A percentile compares a stretch with the other conserved stretches of the same genome.
Conservation (phyloP, 805 yeast genomes). For the Ogataea degrootiae region DNA sequence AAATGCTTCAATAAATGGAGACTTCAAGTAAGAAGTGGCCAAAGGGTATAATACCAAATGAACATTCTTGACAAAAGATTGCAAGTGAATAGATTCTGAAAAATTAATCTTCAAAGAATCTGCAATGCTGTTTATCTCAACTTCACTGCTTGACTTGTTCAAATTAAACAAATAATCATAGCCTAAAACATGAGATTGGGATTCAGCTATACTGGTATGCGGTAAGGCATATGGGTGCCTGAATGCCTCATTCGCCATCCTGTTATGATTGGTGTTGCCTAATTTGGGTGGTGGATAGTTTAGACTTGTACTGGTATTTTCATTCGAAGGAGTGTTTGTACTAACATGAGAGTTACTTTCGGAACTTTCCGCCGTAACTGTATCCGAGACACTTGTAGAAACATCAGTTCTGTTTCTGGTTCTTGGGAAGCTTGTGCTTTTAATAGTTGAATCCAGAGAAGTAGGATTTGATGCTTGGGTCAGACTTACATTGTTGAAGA, state of each 20-base stretch:
- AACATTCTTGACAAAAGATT: conserved; percentile 26
- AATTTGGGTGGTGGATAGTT: no score
- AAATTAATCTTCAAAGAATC: conserved; percentile 17
- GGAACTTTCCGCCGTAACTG: no score
- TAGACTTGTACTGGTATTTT: no score
- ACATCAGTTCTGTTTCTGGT: no score
- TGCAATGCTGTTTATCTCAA: conserved; percentile 14
- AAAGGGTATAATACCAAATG: conserved; percentile 26
- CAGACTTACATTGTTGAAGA: no score
- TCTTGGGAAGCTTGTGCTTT: no score
- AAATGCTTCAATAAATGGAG: conserved; percentile 24
- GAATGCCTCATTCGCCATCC: background rate
- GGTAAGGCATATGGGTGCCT: background rate
- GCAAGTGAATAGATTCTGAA: conserved; percentile 22
- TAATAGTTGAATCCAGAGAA: no score
- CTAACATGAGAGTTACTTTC: no score
- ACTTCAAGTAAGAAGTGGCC: conserved; percentile 23
- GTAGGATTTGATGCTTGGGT: no score
- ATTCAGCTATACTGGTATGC: background rate
- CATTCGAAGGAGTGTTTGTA: no score
- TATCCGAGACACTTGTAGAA: no score
- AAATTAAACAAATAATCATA: conserved; percentile 21
- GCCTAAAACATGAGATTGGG: conserved; percentile 1
- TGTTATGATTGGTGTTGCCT: no score
- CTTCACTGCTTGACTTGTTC: conserved; percentile 13